Conservation (phyloP, 805 yeast species). For the Spathaspora hagerdaliae region DNA sequence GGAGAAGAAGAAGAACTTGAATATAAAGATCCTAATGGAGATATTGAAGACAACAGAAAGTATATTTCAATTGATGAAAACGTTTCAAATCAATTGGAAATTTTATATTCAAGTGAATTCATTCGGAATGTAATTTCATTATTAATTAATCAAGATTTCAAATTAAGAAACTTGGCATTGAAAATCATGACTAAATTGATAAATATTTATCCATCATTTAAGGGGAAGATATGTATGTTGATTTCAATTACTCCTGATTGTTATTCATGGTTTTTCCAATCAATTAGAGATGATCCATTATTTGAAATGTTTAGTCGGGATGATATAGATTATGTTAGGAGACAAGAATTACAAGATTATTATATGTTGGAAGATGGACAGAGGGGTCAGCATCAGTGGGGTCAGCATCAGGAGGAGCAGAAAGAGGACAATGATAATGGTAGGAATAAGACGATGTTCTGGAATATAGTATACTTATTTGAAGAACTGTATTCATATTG, state of each 20-base stretch:
- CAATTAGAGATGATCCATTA: conserved; percentile 16
- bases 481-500: conserved; percentile 65
- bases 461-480: conserved; percentile 43
- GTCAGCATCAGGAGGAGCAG: too few relatives aligned
- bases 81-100: conserved; percentile 8
- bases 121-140: conserved; percentile 15
- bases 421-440: conserved; percentile 1
- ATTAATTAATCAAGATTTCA: conserved; percentile 8
- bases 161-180: conserved; percentile 10
- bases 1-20: conserved; percentile 13
- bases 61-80: conserved; percentile 6
- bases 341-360: conserved; percentile 6
- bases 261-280: conserved; percentile 25
- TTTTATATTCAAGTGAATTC: conserved; percentile 18
- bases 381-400: too few relatives aligned
- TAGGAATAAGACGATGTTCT: conserved; percentile 15
- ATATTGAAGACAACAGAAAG: conserved; percentile 12
- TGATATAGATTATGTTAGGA: conserved; percentile 11
- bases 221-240: conserved; percentile 37
- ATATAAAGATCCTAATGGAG: conserved; percentile 18
- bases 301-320: conserved; percentile 11
- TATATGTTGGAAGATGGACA: too few relatives aligned
- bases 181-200: conserved; percentile 26
- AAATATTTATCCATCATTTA: conserved; percentile 32
- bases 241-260: conserved; percentile 39